Conservation (phyloP, 768 basidiomycete genomes). For the Amanita thiersii region DNA sequence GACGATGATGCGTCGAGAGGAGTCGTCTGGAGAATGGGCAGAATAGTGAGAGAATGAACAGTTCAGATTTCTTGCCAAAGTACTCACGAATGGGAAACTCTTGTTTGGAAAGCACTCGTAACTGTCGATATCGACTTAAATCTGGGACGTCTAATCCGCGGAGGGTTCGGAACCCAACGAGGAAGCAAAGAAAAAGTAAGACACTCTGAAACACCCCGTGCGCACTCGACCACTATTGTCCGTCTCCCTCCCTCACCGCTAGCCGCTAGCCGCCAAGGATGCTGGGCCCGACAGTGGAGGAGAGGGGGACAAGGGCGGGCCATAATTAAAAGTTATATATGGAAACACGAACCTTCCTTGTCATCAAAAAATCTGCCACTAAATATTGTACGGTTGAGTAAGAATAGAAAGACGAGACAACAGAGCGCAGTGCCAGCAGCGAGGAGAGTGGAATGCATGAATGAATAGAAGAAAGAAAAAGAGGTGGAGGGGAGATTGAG, state of each 20-base stretch:
- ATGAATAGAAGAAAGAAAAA: conserved; percentile 12
- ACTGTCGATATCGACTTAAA: conserved; percentile 40
- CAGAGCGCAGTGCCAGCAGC: conserved; percentile 1
- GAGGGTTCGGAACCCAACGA: too few species aligned
- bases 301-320: too few species aligned
- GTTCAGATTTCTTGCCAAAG: too few species aligned
- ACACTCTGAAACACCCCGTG: too few species aligned
- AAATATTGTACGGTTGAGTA: background rate
- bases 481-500: too few species aligned
- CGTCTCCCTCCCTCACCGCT: too few species aligned
- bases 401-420: background rate
- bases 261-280: too few species aligned
- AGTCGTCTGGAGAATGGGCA: conserved; percentile 30
- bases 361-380: background rate
- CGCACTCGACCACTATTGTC: too few species aligned
- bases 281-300: too few species aligned
- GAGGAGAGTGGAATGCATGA: conserved; percentile 11
- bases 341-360: background rate
- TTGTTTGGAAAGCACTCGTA: conserved; percentile 32
- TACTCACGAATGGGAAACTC: conserved; percentile 49
- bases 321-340: background rate
- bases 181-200: too few species aligned
- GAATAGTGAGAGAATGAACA: background rate
- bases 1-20: conserved; percentile 53
- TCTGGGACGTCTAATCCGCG: conserved; percentile 44